Base-by-base conservation (phyloP, 2,329 filamentous ascomycete species). In the Xylariaceae sp. region DNA sequence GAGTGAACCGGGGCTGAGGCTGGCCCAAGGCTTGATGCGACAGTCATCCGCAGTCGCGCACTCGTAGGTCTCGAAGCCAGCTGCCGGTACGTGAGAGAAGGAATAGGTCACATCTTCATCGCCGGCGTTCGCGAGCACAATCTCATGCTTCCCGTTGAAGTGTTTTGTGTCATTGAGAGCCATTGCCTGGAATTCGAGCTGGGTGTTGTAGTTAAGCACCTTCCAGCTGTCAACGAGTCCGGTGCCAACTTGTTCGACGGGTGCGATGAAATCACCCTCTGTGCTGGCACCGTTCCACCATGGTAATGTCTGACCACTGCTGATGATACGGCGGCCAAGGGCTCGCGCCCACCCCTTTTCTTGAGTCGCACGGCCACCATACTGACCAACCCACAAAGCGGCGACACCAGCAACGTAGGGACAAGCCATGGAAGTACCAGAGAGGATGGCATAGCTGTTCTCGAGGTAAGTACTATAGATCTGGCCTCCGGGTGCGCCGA, bases 361-460 rank as follows among this genome's bases (percentile, higher is more conserved):
- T 40, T 70, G 60, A 2, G 57, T 50, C 3, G 49, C 48, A 7
- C 65, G 66, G 4, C 68, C 66, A 11, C 68, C 68, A 33, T 62
- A 53, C 11, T 56, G 59, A 7, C 63, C 52, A 44, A 70, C 63
- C 40, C 66, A 70, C 14, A 71, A 60, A 15, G 68, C 68, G 2
- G 68, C 67, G 22, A 71, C 63, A 27, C 72, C 74, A 19, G 74
- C 74, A 6, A 75, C 65, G 47, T 73, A 74, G 1, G 74, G 74
- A 42, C 68, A 68, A 4, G 74, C 69, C 75, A 78, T 77, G 2
- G 72, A 75, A 0, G 75, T 78, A 40, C 75, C 75, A 44, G 68
- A 72, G 32, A 72, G 62, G 7, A 76, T 65, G 4, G 65, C 66
- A 46, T 65, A 65, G 3, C 58, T 59, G 32, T 68, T 58, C 2